phyloP scores from a whole-genome alignment of 768 basidiomycete genomes.

The Kwoniella sp. region DNA sequence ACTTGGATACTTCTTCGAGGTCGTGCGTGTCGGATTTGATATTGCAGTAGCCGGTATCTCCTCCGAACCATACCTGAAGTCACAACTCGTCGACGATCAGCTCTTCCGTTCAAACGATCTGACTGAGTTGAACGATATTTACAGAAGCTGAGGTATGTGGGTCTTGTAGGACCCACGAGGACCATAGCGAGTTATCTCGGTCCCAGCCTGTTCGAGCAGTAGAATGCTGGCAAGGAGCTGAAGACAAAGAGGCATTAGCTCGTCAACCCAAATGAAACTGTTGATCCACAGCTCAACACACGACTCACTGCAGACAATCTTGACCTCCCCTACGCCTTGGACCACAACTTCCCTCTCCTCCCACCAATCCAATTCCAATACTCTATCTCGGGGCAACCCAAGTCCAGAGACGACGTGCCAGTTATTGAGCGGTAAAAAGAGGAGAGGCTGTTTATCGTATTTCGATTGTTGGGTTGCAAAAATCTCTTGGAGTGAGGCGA shows the following conservation, averaged over 20 bases:
- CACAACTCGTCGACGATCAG: neutral
- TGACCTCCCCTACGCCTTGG: constrained; percentile 39
- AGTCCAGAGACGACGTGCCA: constrained; percentile 42
- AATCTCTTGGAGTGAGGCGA: constrained; percentile 33
- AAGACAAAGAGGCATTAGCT: neutral
- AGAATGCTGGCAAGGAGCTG: constrained; percentile 63
- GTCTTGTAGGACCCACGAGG: constrained; percentile 65
- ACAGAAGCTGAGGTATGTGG: neutral
- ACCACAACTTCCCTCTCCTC: constrained; percentile 56
- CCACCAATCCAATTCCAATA: constrained; percentile 71
- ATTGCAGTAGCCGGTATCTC: constrained; percentile 63
- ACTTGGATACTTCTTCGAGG: constrained; percentile 45
- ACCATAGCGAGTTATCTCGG: constrained; percentile 66
- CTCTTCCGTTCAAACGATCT: too few species aligned
- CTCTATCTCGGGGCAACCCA: constrained; percentile 57
- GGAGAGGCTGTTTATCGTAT: constrained; percentile 62
- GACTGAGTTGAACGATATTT: too few species aligned
- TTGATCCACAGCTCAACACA: too few species aligned
- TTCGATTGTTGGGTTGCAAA: constrained; percentile 45
- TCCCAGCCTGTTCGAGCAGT: constrained; percentile 62
- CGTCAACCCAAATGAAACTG: neutral
- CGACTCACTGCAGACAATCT: constrained; percentile 49
- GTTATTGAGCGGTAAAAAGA: constrained; percentile 67
- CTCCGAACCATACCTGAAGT: constrained; percentile 61
- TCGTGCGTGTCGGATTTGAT: constrained; percentile 39